phyloP scores from a whole-genome alignment of 31 red algal genomes.

The Odonthalia washingtoniensis region DNA sequence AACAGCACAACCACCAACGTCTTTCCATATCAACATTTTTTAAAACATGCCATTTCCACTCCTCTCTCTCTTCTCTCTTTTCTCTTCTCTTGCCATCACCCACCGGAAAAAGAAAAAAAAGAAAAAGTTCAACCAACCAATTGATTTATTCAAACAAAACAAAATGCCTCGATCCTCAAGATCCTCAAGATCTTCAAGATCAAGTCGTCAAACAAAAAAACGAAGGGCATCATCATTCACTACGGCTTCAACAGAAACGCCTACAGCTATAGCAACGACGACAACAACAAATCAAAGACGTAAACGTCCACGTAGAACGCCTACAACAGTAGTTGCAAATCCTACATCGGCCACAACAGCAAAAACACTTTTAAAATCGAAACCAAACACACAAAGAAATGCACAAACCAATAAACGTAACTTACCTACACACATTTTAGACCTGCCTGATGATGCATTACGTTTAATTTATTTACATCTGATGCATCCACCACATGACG shows the following conservation, averaged over 20 bases:
- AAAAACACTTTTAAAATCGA: not conserved
- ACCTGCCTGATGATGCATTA: slow-evolving; percentile 59
- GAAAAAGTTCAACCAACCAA: not conserved
- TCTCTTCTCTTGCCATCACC: not conserved
- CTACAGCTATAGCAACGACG: not conserved
- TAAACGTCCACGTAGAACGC: no score
- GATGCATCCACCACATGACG: slow-evolving; percentile 56
- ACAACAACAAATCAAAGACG: no score
- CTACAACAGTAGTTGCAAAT: no score
- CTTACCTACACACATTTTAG: slow-evolving; percentile 40
- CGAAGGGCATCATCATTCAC: not conserved
- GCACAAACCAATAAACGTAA: slow-evolving; percentile 3
- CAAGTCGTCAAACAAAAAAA: not conserved
- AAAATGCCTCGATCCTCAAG: not conserved
- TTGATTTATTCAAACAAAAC: no score
- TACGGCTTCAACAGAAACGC: not conserved
- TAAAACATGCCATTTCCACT: not conserved
- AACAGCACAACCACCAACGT: no score
- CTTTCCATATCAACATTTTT: no score
- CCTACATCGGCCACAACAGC: not conserved
- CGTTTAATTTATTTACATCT: slow-evolving; percentile 45
- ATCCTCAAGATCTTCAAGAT: not conserved
- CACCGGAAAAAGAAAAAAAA: not conserved
- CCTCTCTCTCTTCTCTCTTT: not conserved
- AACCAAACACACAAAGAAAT: not conserved